Conservation (phyloP, 345 rosid genomes). For the Arabidopsis suecica region DNA sequence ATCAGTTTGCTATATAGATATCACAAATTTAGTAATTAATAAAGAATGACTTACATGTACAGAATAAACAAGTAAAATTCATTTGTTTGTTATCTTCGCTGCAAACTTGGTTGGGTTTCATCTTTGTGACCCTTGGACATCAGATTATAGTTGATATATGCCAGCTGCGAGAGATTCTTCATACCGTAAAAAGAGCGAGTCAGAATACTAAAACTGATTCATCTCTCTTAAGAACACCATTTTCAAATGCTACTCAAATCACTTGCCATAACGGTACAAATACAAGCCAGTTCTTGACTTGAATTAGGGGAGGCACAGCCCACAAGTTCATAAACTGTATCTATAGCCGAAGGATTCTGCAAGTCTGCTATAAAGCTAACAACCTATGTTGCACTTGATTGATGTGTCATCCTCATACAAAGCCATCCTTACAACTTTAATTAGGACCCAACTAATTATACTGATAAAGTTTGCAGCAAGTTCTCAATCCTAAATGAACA, state of each 20-base stretch:
- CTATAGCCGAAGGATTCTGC: background rate
- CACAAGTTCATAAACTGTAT: slow-evolving; percentile 19
- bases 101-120: slow-evolving; percentile 51
- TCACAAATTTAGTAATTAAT: background rate
- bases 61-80: slow-evolving; percentile 13
- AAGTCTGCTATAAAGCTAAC: slow-evolving; percentile 11
- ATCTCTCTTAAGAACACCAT: background rate
- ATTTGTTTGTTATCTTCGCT: slow-evolving; percentile 41
- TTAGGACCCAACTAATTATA: background rate
- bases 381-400: background rate
- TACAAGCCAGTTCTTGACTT: slow-evolving; percentile 14
- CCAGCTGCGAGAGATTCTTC: slow-evolving; percentile 89
- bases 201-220: slow-evolving; percentile 11
- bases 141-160: slow-evolving; percentile 84
- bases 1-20: background rate
- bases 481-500: background rate
- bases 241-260: slow-evolving; percentile 13
- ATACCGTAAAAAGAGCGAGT: slow-evolving; percentile 35
- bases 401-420: background rate
- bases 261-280: background rate
- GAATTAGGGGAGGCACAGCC: background rate
- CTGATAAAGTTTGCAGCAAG: background rate
- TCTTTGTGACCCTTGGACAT: slow-evolving; percentile 85
- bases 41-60: slow-evolving; percentile 57
- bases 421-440: background rate